Evolutionary conservation across 352 stramenopile species (phyloP).

Genomic region (Phytophthora nicotianae): DNA sequence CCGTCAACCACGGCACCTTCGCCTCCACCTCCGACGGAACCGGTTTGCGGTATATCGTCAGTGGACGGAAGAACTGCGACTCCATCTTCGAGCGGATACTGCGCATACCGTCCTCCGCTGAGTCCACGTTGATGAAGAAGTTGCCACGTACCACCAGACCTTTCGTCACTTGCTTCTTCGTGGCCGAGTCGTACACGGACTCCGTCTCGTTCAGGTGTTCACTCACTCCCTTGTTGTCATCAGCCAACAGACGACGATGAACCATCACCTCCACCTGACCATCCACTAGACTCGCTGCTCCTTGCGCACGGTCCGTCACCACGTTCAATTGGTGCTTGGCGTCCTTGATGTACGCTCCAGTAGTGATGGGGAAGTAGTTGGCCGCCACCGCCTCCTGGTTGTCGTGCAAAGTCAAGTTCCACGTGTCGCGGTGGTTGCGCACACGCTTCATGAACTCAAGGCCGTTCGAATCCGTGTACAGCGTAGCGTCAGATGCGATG

Average conservation of each 20-base stretch:
- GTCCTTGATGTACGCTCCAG: constrained; percentile 94
- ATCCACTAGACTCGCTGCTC: constrained; percentile 89
- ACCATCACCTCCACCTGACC: constrained; percentile 98
- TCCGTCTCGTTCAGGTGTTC: constrained; percentile 95
- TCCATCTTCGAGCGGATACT: constrained; percentile 71
- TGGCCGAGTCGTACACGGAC: constrained; percentile 66
- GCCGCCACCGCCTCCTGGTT: constrained; percentile 93
- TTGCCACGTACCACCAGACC: constrained; percentile 73
- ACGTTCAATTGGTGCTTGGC: constrained; percentile 82
- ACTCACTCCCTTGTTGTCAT: constrained; percentile 94
- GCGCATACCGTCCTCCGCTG: constrained; percentile 54
- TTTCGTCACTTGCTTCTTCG: constrained; percentile 61
- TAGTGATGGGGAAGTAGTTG: constrained; percentile 98
- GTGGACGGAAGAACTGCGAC: constrained; percentile 64
- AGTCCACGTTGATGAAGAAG: constrained; percentile 75
- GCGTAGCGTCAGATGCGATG: constrained; percentile 55
- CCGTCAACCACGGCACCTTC: constrained; percentile 69
- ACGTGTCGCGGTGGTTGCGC: constrained; percentile 90
- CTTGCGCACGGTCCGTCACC: constrained; percentile 93
- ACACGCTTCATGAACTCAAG: constrained; percentile 93
- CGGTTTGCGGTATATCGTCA: constrained; percentile 58
- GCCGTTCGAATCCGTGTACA: constrained; percentile 97
- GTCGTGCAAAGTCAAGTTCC: constrained; percentile 87
- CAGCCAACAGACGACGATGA: constrained; percentile 92
- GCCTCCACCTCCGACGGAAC: constrained; percentile 33